These are phyloP conservation scores for Nannochloris sp. DNA, from an alignment of 139 green algal species.

Conservation along the genomic window DNA sequence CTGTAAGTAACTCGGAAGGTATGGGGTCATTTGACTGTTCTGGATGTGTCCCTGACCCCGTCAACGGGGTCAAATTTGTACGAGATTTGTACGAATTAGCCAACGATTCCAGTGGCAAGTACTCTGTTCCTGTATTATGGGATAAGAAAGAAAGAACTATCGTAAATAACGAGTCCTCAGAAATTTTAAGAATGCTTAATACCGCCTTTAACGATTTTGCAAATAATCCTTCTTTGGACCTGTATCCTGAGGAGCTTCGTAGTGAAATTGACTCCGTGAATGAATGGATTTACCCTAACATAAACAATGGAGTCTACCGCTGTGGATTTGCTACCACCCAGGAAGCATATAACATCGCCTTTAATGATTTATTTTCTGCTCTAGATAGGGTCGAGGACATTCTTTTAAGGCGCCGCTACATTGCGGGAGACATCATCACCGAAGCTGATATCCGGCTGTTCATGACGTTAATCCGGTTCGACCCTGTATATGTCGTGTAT, in stretches of 20 bases:
- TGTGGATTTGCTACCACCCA: constrained; percentile 89
- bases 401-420: constrained; percentile 69
- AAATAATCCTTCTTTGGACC: constrained; percentile 56
- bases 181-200: constrained; percentile 94
- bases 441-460: constrained; percentile 94
- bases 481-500: constrained; percentile 63
- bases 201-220: constrained; percentile 74
- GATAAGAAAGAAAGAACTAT: constrained; percentile 85
- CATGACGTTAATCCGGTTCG: constrained; percentile 74
- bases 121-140: constrained; percentile 88
- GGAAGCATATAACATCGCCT: constrained; percentile 15
- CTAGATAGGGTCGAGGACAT: constrained; percentile 77
- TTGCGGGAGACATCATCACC: constrained; percentile 77
- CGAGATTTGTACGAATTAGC: constrained; percentile 78
- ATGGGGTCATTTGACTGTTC: not conserved
- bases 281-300: constrained; percentile 73
- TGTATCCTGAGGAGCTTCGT: constrained; percentile 69
- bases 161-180: constrained; percentile 93
- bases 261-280: constrained; percentile 74
- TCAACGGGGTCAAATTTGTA: constrained; percentile 64
- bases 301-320: constrained; percentile 97
- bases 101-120: constrained; percentile 65
- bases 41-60: constrained; percentile 64
- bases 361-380: constrained; percentile 65
- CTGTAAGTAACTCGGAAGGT: constrained; percentile 13